These are phyloP conservation scores for Pythium chondricola DNA, from an alignment of 352 stramenopile genomes.

Conservation along the genomic window DNA sequence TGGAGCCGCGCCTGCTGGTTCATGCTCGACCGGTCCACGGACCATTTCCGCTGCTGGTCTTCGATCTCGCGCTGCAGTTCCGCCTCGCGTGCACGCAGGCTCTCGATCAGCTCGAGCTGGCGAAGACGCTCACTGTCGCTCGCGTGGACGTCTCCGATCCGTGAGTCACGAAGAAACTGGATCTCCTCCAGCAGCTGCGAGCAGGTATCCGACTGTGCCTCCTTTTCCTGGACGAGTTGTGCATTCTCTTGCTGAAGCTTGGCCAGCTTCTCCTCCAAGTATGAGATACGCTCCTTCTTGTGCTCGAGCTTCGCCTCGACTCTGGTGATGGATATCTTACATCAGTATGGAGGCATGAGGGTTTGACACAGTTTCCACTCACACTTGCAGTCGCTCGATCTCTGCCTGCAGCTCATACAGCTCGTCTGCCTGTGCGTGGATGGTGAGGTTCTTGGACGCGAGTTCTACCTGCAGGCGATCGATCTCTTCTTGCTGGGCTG, in stretches of 20 bases:
- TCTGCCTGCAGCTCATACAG: constrained; percentile 50
- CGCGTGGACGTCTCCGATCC: constrained; percentile 34
- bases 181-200: constrained; percentile 45
- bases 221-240: constrained; percentile 45
- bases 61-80: constrained; percentile 52
- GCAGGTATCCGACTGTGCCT: constrained; percentile 32
- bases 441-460: constrained; percentile 41
- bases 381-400: constrained; percentile 48
- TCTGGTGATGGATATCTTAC: too few relatives aligned
- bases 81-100: constrained; percentile 34
- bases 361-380: not conserved
- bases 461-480: constrained; percentile 51
- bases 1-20: constrained; percentile 43
- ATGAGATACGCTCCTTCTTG: constrained; percentile 27
- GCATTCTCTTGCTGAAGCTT: constrained; percentile 42
- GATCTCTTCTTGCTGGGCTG: constrained; percentile 44
- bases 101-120: constrained; percentile 54
- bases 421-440: constrained; percentile 56
- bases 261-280: constrained; percentile 24
- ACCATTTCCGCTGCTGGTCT: constrained; percentile 55
- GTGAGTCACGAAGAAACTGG: constrained; percentile 47
- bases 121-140: constrained; percentile 54
- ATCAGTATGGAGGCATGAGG: too few relatives aligned
- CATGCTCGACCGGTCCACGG: constrained; percentile 32
- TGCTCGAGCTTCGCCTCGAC: constrained; percentile 34